These are phyloP conservation scores for Achlya hypogyna DNA, from an alignment of 352 stramenopile species.

Conservation along the genomic window DNA sequence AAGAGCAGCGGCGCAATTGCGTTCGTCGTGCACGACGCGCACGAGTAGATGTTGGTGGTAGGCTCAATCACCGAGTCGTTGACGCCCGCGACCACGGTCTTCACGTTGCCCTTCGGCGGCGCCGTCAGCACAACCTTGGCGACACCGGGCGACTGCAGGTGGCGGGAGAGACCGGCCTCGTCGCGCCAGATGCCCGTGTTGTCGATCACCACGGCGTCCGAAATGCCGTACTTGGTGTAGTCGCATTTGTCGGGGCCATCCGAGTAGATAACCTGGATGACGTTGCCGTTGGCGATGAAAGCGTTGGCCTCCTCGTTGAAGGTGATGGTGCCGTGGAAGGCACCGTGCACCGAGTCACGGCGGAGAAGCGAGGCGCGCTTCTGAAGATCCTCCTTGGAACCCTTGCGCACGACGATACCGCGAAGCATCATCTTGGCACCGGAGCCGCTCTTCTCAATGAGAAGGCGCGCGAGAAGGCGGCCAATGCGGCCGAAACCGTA, in stretches of 20 bases:
- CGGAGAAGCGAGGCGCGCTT: slow-evolving; percentile 77
- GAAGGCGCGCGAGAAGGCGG: slow-evolving; percentile 55
- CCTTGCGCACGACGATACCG: slow-evolving; percentile 80
- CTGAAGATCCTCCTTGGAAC: slow-evolving; percentile 70
- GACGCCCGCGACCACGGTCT: slow-evolving; percentile 71
- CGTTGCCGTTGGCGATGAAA: slow-evolving; percentile 81
- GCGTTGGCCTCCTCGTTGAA: slow-evolving; percentile 80
- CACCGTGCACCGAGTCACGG: slow-evolving; percentile 81
- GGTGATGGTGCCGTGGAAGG: slow-evolving; percentile 69
- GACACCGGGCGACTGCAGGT: slow-evolving; percentile 68
- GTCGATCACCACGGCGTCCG: slow-evolving; percentile 84
- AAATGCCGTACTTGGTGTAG: slow-evolving; percentile 81
- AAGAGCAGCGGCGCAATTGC: slow-evolving; percentile 68
- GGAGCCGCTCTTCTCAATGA: slow-evolving; percentile 79
- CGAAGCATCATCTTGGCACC: slow-evolving; percentile 83
- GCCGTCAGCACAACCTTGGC: slow-evolving; percentile 75
- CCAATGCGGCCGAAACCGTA: slow-evolving; percentile 87
- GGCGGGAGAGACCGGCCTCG: slow-evolving; percentile 46
- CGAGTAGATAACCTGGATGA: slow-evolving; percentile 84
- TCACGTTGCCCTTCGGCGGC: slow-evolving; percentile 55
- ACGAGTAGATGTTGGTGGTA: slow-evolving; percentile 58
- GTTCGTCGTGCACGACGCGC: slow-evolving; percentile 80
- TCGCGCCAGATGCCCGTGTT: slow-evolving; percentile 82
- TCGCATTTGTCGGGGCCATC: slow-evolving; percentile 76
- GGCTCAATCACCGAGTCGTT: slow-evolving; percentile 62